Base-by-base conservation (phyloP, 257 asterid genomes). In the Vinca minor region DNA sequence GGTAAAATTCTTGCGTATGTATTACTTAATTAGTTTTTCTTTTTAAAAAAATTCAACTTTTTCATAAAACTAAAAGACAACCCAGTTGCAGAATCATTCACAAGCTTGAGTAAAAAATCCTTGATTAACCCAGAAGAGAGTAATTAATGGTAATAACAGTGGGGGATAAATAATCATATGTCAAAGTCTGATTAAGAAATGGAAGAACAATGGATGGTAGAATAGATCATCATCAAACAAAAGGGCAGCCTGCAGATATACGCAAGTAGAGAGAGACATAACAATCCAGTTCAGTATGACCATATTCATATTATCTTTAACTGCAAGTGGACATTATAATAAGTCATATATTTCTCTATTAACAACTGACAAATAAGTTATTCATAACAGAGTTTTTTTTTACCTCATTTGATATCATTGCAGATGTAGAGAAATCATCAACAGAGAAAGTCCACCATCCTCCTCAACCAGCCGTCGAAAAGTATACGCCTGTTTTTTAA, bases 401-500 rank as follows among this genome's bases (percentile, higher is more conserved):
- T 68, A 72, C 71, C 54, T 45, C 29, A 53, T 71, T 41, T 21
- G 57, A 76, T 55, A 50, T 68, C 42, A 68, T 31, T 46, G 1
- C 42, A 8, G 42, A 38, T 38, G n/a, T n/a, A n/a, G n/a, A n/a
- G n/a, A n/a, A n/a, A n/a, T n/a, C n/a, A n/a, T n/a, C n/a, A n/a
- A 71, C 56, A 73, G 75, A 73, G 76, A 77, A 85, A 83, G 88
- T 82, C 91, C 85, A 82, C 38, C 38, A 34, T 3, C 88, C n/a
- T n/a, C n/a, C n/a, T n/a, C 66, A 71, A 71, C 79, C 68, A 79
- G 87, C 87, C 85, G 91, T 79, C 90, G 76, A 67, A 85, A 87
- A 90, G 97, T 90, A 90, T 87, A 90, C 96, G 93, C 93, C 76
- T 82, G n/a, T 79, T 44, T 44, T 69, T 73, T 71, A 79, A 71